Percentiles rank a stretch among this genome's conserved stretches.
Conservation (phyloP, 805 yeast species). For the Metschnikowia dekortorum region DNA sequence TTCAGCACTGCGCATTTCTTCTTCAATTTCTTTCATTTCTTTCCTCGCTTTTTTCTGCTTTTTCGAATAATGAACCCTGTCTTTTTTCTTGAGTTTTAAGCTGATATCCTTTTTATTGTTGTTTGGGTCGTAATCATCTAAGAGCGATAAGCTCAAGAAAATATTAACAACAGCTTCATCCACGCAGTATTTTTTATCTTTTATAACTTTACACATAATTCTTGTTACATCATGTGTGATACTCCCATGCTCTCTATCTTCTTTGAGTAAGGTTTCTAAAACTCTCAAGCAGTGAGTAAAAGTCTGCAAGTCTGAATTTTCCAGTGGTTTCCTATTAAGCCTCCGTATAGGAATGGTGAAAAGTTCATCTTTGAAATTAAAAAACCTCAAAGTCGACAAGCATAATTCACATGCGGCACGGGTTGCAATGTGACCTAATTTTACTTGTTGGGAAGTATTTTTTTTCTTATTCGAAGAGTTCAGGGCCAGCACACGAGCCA, state of each 20-base stretch:
- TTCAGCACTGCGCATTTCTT: slow-evolving; percentile 84
- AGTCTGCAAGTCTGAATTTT: slow-evolving; percentile 41
- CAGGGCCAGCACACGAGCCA: slow-evolving; percentile 36
- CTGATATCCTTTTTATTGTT: slow-evolving; percentile 36
- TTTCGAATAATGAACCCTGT: slow-evolving; percentile 86
- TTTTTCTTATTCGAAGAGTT: slow-evolving; percentile 34
- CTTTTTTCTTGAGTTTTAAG: slow-evolving; percentile 69
- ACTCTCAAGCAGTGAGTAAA: slow-evolving; percentile 60
- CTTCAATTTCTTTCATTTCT: slow-evolving; percentile 82
- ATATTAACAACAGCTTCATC: slow-evolving; percentile 79
- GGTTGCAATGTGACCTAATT: slow-evolving; percentile 55
- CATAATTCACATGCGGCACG: slow-evolving; percentile 75
- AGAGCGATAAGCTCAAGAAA: slow-evolving; percentile 60
- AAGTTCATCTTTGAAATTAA: slow-evolving; percentile 78
- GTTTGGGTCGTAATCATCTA: slow-evolving; percentile 71
- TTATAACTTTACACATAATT: slow-evolving; percentile 63
- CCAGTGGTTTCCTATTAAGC: slow-evolving; percentile 56
- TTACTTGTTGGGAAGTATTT: slow-evolving; percentile 30
- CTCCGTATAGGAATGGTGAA: slow-evolving; percentile 64
- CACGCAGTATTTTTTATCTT: slow-evolving; percentile 69
- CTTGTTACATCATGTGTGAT: slow-evolving; percentile 71
- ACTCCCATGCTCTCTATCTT: slow-evolving; percentile 76
- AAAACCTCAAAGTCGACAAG: slow-evolving; percentile 61
- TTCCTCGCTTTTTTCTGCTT: slow-evolving; percentile 83
- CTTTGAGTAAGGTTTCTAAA: slow-evolving; percentile 64